Percentiles rank a stretch among this genome's conserved stretches.
Conservation (phyloP, 2,329 filamentous ascomycete species). For the Helminthosporium solani region DNA sequence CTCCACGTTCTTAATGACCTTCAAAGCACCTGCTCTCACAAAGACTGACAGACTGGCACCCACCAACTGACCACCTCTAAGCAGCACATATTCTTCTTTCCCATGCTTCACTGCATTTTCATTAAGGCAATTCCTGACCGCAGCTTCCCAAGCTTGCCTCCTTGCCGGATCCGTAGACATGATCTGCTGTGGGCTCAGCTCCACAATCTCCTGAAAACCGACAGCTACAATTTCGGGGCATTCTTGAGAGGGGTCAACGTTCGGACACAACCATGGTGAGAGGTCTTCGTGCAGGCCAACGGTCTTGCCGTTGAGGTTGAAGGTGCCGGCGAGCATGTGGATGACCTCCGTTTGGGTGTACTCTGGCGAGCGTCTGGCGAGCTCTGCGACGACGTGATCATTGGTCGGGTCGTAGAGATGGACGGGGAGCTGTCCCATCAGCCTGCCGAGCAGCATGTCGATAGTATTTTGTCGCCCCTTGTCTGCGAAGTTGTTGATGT, state of each 20-base stretch:
- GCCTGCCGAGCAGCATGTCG: slow-evolving; percentile 82
- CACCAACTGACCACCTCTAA: slow-evolving; percentile 90
- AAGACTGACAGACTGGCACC: slow-evolving; percentile 92
- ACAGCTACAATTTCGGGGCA: slow-evolving; percentile 85
- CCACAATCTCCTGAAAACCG: slow-evolving; percentile 98
- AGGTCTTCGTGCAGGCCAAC: slow-evolving; percentile 77
- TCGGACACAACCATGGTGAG: slow-evolving; percentile 80
- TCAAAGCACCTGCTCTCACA: slow-evolving; percentile 74
- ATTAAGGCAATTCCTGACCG: slow-evolving; percentile 78
- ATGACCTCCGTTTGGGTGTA: slow-evolving; percentile 75
- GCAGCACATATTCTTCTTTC: slow-evolving; percentile 79
- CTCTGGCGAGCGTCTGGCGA: slow-evolving; percentile 66
- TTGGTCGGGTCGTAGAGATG: slow-evolving; percentile 92
- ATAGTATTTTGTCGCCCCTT: slow-evolving; percentile 92
- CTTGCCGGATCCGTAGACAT: slow-evolving; percentile 95
- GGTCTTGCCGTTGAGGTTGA: slow-evolving; percentile 90
- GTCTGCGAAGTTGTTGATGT: slow-evolving; percentile 97
- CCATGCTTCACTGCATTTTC: slow-evolving; percentile 63
- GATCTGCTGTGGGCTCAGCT: slow-evolving; percentile 94
- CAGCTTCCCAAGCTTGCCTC: slow-evolving; percentile 81
- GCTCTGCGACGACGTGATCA: slow-evolving; percentile 79
- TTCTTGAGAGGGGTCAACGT: slow-evolving; percentile 55
- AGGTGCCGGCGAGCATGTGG: slow-evolving; percentile 82
- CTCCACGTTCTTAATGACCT: slow-evolving; percentile 92
- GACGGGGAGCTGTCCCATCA: slow-evolving; percentile 81